Evolutionary conservation across 169 alveolate species (phyloP), one percentile per base, ranked within the genome.

Genomic region (Babesia microti): DNA sequence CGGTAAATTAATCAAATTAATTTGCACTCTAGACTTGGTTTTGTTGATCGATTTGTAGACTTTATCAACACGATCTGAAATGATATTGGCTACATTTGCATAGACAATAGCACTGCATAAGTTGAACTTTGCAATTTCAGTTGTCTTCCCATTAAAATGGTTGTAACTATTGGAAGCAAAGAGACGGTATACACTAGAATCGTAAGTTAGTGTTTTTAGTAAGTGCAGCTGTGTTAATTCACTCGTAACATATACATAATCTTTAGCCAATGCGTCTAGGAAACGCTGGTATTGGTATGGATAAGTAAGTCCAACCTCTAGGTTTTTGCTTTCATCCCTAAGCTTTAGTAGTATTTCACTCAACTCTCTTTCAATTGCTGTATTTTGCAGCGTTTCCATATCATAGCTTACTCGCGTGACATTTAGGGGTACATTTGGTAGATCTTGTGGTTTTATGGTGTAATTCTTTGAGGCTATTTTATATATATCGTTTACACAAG

Each of bases 221-320:
- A 32, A 4, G 36, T 54, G 48, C 27, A 63, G 22, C 21, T 57
- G 35, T 0, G 49, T 42, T 60, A 63, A 14, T 3, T 44, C 26
- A 24, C 41, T 39, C 32, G 51, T 58, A 11, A 47, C 21, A 3
- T 58, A 46, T 17, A 63, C 75, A 34, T 63, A 63, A 26, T 63
- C 75, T 56, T 54, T 54, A 1, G 68, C 51, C 12, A 63, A 12
- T 4, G 9, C 28, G 21, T n/a, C 42, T 2, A 34, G 54, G 22
- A 63, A 34, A 1, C 12, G 7, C 28, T 9, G 28, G 23, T 41
- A 12, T 17, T 41, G 52, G 24, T 46, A 35, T 11, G 75, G 57
- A 12, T 54, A 63, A 4, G 30, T 45, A n/a, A 63, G 28, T 12
- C 54, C 68, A 35, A 41, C 47, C 14, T 54, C 34, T 11, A 63